A percentile compares a stretch with the other conserved stretches of the same genome.
Evolutionary conservation across 139 green algal genomes (phyloP).

Genomic region (Picochlorum sp.): DNA sequence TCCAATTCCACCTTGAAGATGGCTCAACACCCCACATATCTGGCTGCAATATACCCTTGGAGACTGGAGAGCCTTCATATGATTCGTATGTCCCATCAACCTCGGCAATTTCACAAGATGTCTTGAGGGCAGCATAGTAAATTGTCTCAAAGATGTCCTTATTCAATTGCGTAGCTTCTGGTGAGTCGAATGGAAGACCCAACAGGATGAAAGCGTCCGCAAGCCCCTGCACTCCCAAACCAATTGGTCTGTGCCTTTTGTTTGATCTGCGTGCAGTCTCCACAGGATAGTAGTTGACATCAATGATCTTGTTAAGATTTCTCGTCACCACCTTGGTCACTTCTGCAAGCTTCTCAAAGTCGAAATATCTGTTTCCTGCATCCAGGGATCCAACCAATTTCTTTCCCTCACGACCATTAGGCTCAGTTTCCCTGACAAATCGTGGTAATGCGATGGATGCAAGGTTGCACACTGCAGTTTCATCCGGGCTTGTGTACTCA

Average conservation of each 20-base stretch:
- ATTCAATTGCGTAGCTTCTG: constrained; percentile 71
- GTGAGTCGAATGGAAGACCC: constrained; percentile 92
- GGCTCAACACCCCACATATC: constrained; percentile 94
- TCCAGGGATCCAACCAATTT: constrained; percentile 81
- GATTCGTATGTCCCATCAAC: constrained; percentile 73
- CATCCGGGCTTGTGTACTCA: constrained; percentile 88
- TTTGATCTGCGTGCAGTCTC: constrained; percentile 81
- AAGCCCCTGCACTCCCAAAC: constrained; percentile 92
- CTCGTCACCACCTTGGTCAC: constrained; percentile 50
- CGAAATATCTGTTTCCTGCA: constrained; percentile 65
- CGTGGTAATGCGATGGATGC: constrained; percentile 92
- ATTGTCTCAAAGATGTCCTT: constrained; percentile 95
- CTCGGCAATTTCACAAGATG: constrained; percentile 74
- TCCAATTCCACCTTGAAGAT: constrained; percentile 79
- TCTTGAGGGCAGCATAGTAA: constrained; percentile 83
- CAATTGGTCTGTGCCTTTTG: constrained; percentile 94
- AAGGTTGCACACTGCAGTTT: constrained; percentile 99
- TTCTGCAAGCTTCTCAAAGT: constrained; percentile 75
- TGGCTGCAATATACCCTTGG: constrained; percentile 77
- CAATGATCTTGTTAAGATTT: constrained; percentile 99
- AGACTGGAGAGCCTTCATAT: constrained; percentile 77
- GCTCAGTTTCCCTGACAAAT: constrained; percentile 57
- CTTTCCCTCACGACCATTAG: constrained; percentile 38
- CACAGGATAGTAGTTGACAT: constrained; percentile 98
- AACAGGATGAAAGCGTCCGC: constrained; percentile 98